These are phyloP conservation scores for Phytophthora podocarpi DNA, from an alignment of 352 stramenopile species.

Conservation along the genomic window DNA sequence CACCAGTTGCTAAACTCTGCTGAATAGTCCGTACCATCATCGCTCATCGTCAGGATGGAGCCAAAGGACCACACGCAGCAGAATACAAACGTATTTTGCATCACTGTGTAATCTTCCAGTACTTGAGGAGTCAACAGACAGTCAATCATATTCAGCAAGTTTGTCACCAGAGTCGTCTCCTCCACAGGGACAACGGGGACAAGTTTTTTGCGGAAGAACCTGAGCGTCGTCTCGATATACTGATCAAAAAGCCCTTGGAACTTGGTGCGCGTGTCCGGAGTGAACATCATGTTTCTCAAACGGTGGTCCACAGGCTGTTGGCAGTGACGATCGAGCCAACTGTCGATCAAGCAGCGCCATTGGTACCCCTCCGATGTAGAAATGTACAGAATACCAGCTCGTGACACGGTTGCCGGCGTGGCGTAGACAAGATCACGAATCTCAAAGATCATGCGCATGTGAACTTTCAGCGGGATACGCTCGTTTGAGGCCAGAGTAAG, in stretches of 20 bases:
- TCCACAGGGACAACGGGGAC: slow-evolving; percentile 92
- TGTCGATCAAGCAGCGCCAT: slow-evolving; percentile 94
- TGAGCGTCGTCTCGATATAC: slow-evolving; percentile 92
- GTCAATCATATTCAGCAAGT: slow-evolving; percentile 95
- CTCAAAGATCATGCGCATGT: slow-evolving; percentile 98
- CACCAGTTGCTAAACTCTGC: slow-evolving; percentile 96
- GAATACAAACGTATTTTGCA: slow-evolving; percentile 95
- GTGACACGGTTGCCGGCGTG: slow-evolving; percentile 94
- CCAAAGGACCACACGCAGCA: slow-evolving; percentile 96
- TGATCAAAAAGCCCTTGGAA: slow-evolving; percentile 91
- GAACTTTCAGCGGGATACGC: slow-evolving; percentile 94
- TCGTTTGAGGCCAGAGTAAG: slow-evolving; percentile 97
- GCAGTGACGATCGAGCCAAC: slow-evolving; percentile 88
- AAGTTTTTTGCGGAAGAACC: slow-evolving; percentile 94
- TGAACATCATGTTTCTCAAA: slow-evolving; percentile 79
- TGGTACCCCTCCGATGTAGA: slow-evolving; percentile 95
- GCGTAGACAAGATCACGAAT: slow-evolving; percentile 96
- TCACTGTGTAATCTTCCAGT: slow-evolving; percentile 76
- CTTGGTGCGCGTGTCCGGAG: slow-evolving; percentile 71
- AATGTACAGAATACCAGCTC: slow-evolving; percentile 96
- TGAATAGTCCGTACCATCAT: slow-evolving; percentile 95
- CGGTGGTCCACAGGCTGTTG: slow-evolving; percentile 68
- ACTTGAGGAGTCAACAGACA: slow-evolving; percentile 85
- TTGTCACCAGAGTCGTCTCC: slow-evolving; percentile 93
- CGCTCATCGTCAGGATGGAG: slow-evolving; percentile 90